phyloP scores from a whole-genome alignment of 257 asterid species.

The Nicotiana sylvestris region DNA sequence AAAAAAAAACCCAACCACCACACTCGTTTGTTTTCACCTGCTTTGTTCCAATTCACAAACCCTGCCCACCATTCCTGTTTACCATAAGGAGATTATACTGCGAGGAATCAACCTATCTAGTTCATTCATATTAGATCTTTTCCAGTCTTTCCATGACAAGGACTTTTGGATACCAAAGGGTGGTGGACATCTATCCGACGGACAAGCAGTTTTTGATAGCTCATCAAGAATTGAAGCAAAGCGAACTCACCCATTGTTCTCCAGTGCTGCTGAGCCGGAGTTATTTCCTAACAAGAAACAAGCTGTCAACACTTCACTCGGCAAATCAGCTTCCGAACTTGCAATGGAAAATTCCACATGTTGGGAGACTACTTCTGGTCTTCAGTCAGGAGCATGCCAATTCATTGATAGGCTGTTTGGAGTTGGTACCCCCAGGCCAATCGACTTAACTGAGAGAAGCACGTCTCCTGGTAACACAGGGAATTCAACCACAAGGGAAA shows the following conservation, averaged over 20 bases:
- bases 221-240: conserved; percentile 57
- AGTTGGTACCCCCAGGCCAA: conserved; percentile 37
- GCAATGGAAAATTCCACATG: conserved; percentile 34
- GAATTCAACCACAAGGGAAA: conserved; percentile 32
- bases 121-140: conserved; percentile 2
- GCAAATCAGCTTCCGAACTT: conserved; percentile 45
- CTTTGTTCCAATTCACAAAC: neutral
- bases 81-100: neutral
- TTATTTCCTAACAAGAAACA: conserved; percentile 67
- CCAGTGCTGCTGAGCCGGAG: conserved; percentile 55
- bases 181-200: conserved; percentile 48
- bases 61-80: neutral
- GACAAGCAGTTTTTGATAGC: conserved; percentile 55
- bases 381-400: conserved; percentile 48
- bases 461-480: conserved; percentile 36
- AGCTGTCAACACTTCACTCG: conserved; percentile 41
- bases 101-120: neutral
- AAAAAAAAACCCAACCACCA: no score
- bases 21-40: neutral
- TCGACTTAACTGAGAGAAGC: conserved; percentile 31
- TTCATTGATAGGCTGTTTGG: conserved; percentile 69
- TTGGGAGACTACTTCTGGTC: conserved; percentile 68
- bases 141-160: conserved; percentile 54
- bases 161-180: conserved; percentile 74
- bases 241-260: conserved; percentile 63